phyloP scores from a whole-genome alignment of 164 flowering plant genomes.

The Nymphaea thermarum region DNA sequence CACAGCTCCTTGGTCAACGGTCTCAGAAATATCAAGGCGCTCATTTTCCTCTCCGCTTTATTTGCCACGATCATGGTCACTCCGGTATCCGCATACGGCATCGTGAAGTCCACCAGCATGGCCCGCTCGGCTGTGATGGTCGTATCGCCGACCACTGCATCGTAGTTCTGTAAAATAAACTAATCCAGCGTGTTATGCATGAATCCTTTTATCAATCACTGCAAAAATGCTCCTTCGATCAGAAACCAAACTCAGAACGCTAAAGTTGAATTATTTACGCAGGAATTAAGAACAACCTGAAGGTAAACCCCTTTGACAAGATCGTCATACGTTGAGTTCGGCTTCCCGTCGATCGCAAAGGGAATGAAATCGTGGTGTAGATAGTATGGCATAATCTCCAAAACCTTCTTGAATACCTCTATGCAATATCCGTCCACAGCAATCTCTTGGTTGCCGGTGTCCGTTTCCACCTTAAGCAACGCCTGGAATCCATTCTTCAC shows the following conservation, averaged over 20 bases:
- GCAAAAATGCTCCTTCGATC: too few species aligned
- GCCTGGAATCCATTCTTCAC: constrained; percentile 14
- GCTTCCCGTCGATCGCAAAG: constrained; percentile 9
- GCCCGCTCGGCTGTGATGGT: constrained; percentile 3
- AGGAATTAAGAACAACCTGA: constrained; percentile 9
- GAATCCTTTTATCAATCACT: too few species aligned
- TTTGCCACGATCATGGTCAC: constrained; percentile 5
- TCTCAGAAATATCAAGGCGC: constrained; percentile 1
- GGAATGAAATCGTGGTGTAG: constrained; percentile 16
- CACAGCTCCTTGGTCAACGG: constrained; percentile 4
- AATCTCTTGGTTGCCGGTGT: constrained; percentile 3
- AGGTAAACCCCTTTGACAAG: constrained; percentile 20
- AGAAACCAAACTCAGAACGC: too few species aligned
- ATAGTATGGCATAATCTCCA: constrained; percentile 11
- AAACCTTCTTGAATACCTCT: constrained; percentile 13
- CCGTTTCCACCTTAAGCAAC: constrained; percentile 11
- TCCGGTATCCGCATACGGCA: constrained; percentile 1
- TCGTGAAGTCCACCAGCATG: constrained; percentile 3
- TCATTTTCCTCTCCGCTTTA: neutral
- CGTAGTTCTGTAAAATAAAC: neutral
- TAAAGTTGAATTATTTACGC: too few species aligned
- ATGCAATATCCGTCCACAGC: constrained; percentile 14
- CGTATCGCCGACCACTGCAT: constrained; percentile 5
- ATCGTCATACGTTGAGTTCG: constrained; percentile 17
- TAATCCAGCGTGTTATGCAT: too few species aligned